Evolutionary conservation across 1,139 yeast species (phyloP).

Genomic region (Protomyces gravidus): DNA sequence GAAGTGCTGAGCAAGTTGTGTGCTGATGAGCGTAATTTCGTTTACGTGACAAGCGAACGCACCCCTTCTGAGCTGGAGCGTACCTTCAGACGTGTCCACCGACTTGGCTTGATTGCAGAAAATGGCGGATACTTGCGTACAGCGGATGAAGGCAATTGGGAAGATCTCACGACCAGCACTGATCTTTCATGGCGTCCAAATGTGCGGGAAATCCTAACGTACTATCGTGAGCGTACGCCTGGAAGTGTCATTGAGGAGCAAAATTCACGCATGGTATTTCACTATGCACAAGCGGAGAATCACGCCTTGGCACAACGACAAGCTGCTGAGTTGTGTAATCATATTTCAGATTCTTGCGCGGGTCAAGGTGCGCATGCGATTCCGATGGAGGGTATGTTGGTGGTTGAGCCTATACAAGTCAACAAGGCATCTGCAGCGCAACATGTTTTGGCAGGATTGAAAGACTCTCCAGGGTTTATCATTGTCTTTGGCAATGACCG

Average conservation of each 20-base stretch:
- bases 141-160: constrained; percentile 51
- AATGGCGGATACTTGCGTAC: constrained; percentile 60
- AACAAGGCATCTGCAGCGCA: constrained; percentile 53
- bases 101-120: constrained; percentile 81
- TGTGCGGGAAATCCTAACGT: constrained; percentile 56
- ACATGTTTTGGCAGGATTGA: constrained; percentile 37
- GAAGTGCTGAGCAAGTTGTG: constrained; percentile 48
- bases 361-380: constrained; percentile 71
- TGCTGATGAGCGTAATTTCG: constrained; percentile 55
- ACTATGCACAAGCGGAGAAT: constrained; percentile 68
- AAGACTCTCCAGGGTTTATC: constrained; percentile 20
- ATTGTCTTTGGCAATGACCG: constrained; percentile 43
- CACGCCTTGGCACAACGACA: constrained; percentile 60
- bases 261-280: constrained; percentile 71
- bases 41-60: constrained; percentile 53
- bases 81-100: constrained; percentile 61
- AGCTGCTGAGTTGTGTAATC: constrained; percentile 81
- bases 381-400: constrained; percentile 62
- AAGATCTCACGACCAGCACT: constrained; percentile 54
- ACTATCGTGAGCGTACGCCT: constrained; percentile 73
- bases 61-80: constrained; percentile 45
- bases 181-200: constrained; percentile 60
- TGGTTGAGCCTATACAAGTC: constrained; percentile 53
- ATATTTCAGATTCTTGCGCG: constrained; percentile 70
- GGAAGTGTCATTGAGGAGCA: constrained; percentile 69